Conservation (phyloP, 1,284 basidiomycete species). For the Ceratobasidium theobromae region DNA sequence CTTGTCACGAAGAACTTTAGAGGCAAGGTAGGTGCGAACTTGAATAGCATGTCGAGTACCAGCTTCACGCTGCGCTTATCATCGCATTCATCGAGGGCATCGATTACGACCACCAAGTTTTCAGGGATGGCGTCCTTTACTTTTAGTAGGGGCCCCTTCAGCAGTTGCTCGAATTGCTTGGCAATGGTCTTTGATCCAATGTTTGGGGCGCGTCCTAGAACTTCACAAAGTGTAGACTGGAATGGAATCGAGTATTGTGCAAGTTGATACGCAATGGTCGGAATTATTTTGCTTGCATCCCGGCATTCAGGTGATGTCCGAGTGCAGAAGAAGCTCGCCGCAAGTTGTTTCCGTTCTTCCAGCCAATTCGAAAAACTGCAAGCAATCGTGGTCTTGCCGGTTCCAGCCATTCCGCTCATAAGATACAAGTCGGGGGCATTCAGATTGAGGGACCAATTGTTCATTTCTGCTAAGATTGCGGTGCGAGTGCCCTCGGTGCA, state of each 20-base stretch:
- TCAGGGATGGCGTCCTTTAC: not conserved
- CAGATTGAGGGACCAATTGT: not conserved
- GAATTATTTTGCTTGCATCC: not conserved
- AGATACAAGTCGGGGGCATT: not conserved
- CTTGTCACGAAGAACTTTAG: too few relatives aligned
- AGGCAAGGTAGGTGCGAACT: not conserved
- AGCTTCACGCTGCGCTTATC: not conserved
- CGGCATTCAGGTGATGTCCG: not conserved
- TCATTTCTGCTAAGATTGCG: not conserved
- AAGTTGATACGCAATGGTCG: too few relatives aligned
- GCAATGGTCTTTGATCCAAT: too few relatives aligned
- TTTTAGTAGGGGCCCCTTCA: too few relatives aligned
- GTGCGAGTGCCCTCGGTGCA: constrained; percentile 12
- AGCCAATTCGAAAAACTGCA: not conserved
- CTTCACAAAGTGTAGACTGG: not conserved
- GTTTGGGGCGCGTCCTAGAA: not conserved
- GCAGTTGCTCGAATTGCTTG: too few relatives aligned
- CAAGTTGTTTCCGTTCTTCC: not conserved
- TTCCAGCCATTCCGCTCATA: constrained; percentile 11
- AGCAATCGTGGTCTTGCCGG: too few relatives aligned
- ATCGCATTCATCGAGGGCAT: constrained; percentile 23
- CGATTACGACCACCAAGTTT: constrained; percentile 1
- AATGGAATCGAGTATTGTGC: not conserved
- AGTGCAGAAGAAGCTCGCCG: constrained; percentile 10
- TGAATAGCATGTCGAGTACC: not conserved